Base-by-base conservation (phyloP, 352 stramenopile genomes). In the Blastocystis hominis region DNA sequence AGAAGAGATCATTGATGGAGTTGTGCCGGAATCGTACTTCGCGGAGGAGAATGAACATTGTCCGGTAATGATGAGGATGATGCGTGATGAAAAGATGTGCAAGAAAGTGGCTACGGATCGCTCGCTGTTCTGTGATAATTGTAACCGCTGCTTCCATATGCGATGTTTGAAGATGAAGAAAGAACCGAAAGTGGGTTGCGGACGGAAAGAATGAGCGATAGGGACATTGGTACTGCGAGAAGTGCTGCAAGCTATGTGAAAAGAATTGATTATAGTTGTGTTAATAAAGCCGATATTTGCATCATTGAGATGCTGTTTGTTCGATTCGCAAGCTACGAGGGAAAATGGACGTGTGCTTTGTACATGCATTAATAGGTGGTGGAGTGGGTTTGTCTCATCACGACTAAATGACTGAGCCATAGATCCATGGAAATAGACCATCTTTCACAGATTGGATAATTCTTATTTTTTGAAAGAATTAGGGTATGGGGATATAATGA, bases 61-160 rank as follows among this genome's bases (percentile, higher is more conserved):
- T 30, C 20, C 50, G 5, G 72, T 84, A 17, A 34, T 13, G 6
- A 64, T 54, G 9, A 30, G 55, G 2, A 50, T 17, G 24, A 54
- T 13, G 34, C 20, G 30, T 84, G 44, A 66, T 47, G 20, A 0
- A 9, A 24, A 84, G 72, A 66, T 84, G 7, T 84, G 72, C 44
- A 47, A 47, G 36, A 68, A 84, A 34, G 47, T 13, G 55, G 34
- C 59, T 34, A 46, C 30, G n/a, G 55, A 84, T 9, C 13, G 20
- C 1, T 13, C 40, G 40, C 9, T 84, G 20, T 9, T 84, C 15
- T 84, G 72, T 30, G 50, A 84, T 46, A 84, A 84, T 42, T 84
- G 72, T n/a, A 34, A 84, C 30, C 2, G 46, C 15, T n/a, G 47
- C 9, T 84, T 66, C 34, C 72, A 84, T 66, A 53, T 84, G 72